These are phyloP conservation scores for Cryphonectria radicalis DNA, from an alignment of 2,329 filamentous ascomycete genomes.

Conservation along the genomic window DNA sequence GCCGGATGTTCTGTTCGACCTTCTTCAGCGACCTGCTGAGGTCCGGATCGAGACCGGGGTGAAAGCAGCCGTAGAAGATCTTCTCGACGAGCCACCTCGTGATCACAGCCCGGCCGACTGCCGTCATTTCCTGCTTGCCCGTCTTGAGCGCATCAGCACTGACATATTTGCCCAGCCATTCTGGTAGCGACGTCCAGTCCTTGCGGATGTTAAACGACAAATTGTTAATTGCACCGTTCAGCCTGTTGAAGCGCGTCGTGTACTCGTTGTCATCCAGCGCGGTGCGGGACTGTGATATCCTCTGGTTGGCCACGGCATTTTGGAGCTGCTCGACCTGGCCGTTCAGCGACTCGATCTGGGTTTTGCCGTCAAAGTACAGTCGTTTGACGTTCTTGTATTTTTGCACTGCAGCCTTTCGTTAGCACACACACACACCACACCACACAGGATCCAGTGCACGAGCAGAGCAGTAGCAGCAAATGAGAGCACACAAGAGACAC, in stretches of 20 bases:
- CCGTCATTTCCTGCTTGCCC: constrained; percentile 97
- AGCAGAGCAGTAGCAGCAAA: constrained; percentile 2
- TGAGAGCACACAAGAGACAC: constrained; percentile 32
- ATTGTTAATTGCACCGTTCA: constrained; percentile 94
- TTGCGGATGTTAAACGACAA: constrained; percentile 95
- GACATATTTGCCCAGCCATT: constrained; percentile 78
- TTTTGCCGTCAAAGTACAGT: constrained; percentile 94
- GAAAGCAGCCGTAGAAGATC: constrained; percentile 90
- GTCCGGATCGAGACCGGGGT: constrained; percentile 78
- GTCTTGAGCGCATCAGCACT: constrained; percentile 84
- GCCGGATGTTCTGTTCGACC: constrained; percentile 86
- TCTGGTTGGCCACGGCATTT: constrained; percentile 95
- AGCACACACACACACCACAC: not conserved
- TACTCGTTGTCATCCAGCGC: constrained; percentile 97
- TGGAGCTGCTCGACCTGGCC: constrained; percentile 91
- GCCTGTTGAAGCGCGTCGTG: constrained; percentile 80
- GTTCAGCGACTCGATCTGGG: constrained; percentile 86
- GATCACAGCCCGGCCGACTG: constrained; percentile 86
- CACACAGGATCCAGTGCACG: too few relatives aligned
- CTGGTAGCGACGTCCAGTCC: constrained; percentile 82
- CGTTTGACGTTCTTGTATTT: constrained; percentile 99
- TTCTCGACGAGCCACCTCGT: constrained; percentile 89
- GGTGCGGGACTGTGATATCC: constrained; percentile 90
- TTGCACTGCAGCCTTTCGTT: constrained; percentile 62
- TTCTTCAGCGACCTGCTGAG: constrained; percentile 80